phyloP scores from a whole-genome alignment of 176 grass and related monocot genomes.

The Avena insularis region DNA sequence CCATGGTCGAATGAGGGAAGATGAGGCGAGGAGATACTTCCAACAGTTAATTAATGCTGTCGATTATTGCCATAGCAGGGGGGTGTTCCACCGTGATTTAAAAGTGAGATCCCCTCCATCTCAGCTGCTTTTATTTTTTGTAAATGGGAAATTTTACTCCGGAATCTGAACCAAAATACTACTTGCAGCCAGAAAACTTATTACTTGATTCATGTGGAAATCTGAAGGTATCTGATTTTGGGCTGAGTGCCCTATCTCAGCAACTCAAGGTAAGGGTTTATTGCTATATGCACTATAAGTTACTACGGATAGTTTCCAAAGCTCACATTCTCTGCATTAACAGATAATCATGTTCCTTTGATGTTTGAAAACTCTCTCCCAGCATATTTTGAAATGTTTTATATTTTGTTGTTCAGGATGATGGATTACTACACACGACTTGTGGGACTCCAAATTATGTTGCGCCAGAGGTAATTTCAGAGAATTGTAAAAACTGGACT shows the following conservation, averaged over 20 bases:
- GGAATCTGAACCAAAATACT: slow-evolving; percentile 27
- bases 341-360: background rate
- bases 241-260: slow-evolving; percentile 85
- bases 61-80: slow-evolving; percentile 99
- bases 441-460: slow-evolving; percentile 99
- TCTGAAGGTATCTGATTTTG: slow-evolving; percentile 96
- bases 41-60: slow-evolving; percentile 98
- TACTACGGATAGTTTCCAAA: background rate
- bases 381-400: slow-evolving; percentile 12
- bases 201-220: slow-evolving; percentile 81
- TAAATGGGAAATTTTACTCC: slow-evolving; percentile 13
- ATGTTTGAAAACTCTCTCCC: background rate
- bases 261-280: slow-evolving; percentile 75
- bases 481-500: slow-evolving; percentile 5
- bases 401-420: slow-evolving; percentile 56
- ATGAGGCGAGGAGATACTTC: slow-evolving; percentile 93
- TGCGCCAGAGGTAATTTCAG: slow-evolving; percentile 77
- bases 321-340: background rate
- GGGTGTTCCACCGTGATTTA: slow-evolving; percentile 95
- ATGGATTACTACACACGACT: slow-evolving; percentile 95
- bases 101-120: slow-evolving; percentile 58
- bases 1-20: slow-evolving; percentile 92
- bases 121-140: background rate
- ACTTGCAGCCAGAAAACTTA: slow-evolving; percentile 88
- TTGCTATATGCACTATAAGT: background rate